Percentiles rank a stretch among this genome's conserved stretches.
Conservation (phyloP, 495 filamentous ascomycete species). For the Annulohypoxylon maeteangense region DNA sequence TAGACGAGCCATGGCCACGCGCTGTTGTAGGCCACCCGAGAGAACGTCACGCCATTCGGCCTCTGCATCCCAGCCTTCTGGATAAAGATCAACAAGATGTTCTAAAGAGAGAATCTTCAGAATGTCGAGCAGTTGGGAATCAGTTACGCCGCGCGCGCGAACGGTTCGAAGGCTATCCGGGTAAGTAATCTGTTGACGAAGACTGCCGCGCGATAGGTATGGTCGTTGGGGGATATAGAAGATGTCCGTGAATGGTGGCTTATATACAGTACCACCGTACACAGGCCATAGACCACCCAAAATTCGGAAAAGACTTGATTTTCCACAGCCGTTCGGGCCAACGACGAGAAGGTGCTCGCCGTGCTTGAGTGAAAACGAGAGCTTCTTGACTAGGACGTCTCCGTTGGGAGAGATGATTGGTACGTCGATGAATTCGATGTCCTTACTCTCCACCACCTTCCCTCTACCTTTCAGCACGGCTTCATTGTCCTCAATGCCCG, state of each 20-base stretch:
- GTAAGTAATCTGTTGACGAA: constrained; percentile 96
- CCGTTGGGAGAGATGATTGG: constrained; percentile 99
- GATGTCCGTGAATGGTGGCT: constrained; percentile 88
- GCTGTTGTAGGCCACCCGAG: constrained; percentile 90
- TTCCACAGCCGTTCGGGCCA: constrained; percentile 96
- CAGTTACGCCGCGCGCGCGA: constrained; percentile 83
- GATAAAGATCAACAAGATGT: constrained; percentile 80
- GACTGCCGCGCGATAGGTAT: constrained; percentile 86
- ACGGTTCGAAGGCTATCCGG: constrained; percentile 90
- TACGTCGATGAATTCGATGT: constrained; percentile 89
- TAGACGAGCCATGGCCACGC: constrained; percentile 95
- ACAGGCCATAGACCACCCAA: constrained; percentile 98
- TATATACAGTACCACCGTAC: constrained; percentile 91
- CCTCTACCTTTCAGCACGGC: constrained; percentile 84
- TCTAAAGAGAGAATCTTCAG: constrained; percentile 84
- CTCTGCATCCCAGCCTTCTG: constrained; percentile 88
- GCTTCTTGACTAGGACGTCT: constrained; percentile 82
- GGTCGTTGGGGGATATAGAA: constrained; percentile 99
- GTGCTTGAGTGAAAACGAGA: constrained; percentile 86
- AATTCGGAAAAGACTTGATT: constrained; percentile 94
- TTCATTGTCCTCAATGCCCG: constrained; percentile 77
- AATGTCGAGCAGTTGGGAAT: constrained; percentile 80
- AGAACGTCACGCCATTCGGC: constrained; percentile 96
- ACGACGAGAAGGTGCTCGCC: constrained; percentile 94
- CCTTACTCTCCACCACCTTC: constrained; percentile 75